A percentile compares a stretch with the other conserved stretches of the same genome.
Evolutionary conservation across 805 yeast genomes (phyloP).

Genomic region (Saccharomycopsis vini): DNA sequence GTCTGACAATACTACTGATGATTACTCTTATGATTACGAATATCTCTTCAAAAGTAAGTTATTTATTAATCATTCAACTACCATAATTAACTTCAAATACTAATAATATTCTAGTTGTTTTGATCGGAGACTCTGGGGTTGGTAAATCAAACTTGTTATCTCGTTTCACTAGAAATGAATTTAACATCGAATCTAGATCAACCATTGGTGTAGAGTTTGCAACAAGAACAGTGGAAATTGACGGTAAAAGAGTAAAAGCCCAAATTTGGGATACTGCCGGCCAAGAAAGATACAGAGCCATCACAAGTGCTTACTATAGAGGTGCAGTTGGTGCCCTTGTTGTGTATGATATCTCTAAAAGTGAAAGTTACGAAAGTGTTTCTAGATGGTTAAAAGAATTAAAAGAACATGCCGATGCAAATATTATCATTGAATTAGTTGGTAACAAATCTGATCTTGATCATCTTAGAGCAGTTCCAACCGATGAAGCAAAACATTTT

Average conservation of each 20-base stretch:
- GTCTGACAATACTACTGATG: constrained; percentile 44
- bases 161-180: constrained; percentile 91
- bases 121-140: constrained; percentile 95
- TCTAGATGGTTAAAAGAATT: constrained; percentile 86
- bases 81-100: constrained; percentile 1
- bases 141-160: constrained; percentile 92
- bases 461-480: constrained; percentile 92
- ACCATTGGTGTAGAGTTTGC: constrained; percentile 99
- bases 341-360: constrained; percentile 90
- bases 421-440: constrained; percentile 87
- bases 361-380: constrained; percentile 77
- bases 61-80: not conserved
- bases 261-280: constrained; percentile 99
- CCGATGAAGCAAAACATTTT: constrained; percentile 93
- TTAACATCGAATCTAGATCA: constrained; percentile 86
- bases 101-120: constrained; percentile 47
- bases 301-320: constrained; percentile 92
- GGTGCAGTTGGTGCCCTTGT: constrained; percentile 97
- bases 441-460: constrained; percentile 89
- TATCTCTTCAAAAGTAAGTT: constrained; percentile 69
- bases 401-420: constrained; percentile 86
- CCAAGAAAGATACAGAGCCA: constrained; percentile 96
- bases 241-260: constrained; percentile 76
- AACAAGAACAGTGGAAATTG: constrained; percentile 84
- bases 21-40: constrained; percentile 76